phyloP scores from a whole-genome alignment of 2,329 filamentous ascomycete genomes.

The Alternaria panax region DNA sequence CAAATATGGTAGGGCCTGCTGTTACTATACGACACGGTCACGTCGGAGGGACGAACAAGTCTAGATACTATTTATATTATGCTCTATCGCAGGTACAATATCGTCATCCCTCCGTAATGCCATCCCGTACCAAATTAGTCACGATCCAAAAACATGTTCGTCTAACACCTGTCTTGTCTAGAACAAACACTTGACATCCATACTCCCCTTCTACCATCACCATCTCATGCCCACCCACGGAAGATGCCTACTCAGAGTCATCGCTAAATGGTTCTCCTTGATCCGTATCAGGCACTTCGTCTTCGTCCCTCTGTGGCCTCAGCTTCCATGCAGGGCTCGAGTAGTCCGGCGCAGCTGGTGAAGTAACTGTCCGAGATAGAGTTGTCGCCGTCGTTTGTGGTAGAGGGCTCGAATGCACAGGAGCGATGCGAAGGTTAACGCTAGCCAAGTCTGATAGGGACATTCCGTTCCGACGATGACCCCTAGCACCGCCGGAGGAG shows the following conservation, averaged over 20 bases:
- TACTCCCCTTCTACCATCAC: not conserved
- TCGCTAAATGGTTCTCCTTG: not conserved
- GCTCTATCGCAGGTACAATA: not conserved
- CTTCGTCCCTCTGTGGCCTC: not conserved
- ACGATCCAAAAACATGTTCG: not conserved
- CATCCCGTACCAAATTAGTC: not conserved
- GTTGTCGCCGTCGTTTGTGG: not conserved
- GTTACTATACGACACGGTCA: not conserved
- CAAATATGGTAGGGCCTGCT: not conserved
- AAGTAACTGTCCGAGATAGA: not conserved
- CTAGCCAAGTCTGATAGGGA: not conserved
- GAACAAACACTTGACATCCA: not conserved
- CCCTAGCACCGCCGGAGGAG: not conserved
- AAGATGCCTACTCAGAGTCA: not conserved
- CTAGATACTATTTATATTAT: not conserved
- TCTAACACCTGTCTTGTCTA: not conserved
- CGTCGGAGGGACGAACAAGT: not conserved
- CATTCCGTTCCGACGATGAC: not conserved
- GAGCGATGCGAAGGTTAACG: not conserved
- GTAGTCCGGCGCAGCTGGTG: not conserved
- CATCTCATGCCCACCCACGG: not conserved
- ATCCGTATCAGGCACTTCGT: not conserved
- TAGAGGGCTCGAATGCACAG: not conserved
- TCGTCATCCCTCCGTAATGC: not conserved
- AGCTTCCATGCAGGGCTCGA: not conserved